Evolutionary conservation across 441 rosid genomes (phyloP).

Genomic region (Euphorbia celastroides): DNA sequence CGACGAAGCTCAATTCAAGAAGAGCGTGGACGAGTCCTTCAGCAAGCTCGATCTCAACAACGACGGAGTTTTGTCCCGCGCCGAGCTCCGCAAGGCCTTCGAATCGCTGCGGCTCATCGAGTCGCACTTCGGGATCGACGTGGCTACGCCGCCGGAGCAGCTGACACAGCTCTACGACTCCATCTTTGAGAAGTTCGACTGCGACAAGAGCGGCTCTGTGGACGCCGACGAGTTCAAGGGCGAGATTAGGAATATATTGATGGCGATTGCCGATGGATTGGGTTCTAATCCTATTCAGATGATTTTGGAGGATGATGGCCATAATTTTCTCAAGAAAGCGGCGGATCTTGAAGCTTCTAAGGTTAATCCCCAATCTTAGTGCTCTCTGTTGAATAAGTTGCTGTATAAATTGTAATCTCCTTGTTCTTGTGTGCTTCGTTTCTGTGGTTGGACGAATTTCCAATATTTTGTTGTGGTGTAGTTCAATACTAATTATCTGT

Average conservation of each 20-base stretch:
- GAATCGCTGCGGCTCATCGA: conserved; percentile 74
- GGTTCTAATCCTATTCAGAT: conserved; percentile 76
- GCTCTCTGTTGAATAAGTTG: not conserved
- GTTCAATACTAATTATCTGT: too few species aligned
- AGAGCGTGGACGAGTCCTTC: conserved; percentile 50
- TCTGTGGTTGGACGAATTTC: too few species aligned
- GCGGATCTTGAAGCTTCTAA: conserved; percentile 84
- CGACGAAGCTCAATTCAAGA: conserved; percentile 57
- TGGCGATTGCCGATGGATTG: conserved; percentile 81
- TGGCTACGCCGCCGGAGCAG: conserved; percentile 52
- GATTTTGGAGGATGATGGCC: conserved; percentile 64
- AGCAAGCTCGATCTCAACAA: conserved; percentile 53
- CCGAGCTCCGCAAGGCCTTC: conserved; percentile 68
- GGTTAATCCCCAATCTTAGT: conserved; percentile 19
- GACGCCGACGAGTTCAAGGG: conserved; percentile 64
- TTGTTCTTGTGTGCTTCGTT: too few species aligned
- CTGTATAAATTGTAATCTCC: too few species aligned
- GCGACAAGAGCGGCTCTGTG: conserved; percentile 53
- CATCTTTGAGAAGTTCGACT: conserved; percentile 70
- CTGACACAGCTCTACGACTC: conserved; percentile 62
- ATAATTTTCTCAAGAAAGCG: conserved; percentile 56
- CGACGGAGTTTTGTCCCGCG: conserved; percentile 69
- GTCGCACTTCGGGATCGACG: conserved; percentile 66
- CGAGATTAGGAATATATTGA: conserved; percentile 74
- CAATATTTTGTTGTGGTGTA: too few species aligned